Evolutionary conservation across 306 rosid genomes (phyloP), one percentile per base, ranked within the genome.

Genomic region (Quercus robur): DNA sequence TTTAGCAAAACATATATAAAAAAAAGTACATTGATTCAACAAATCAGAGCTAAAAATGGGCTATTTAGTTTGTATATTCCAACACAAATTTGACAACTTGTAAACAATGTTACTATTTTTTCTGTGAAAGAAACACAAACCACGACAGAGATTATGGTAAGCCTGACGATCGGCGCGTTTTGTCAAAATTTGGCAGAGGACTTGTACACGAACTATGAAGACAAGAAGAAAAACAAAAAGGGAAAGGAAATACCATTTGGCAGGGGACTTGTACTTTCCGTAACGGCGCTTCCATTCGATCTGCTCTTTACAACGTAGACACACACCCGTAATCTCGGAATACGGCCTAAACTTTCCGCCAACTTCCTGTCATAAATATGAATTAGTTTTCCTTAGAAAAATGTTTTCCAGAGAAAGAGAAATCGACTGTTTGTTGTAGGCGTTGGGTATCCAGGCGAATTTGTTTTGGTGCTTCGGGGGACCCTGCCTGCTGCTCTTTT

Each of bases 261-360:
- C 86, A 15, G 97, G 99, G 52, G 91, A 71, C 87, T 95, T 93
- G 88, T 93, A 95, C 75, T 93, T 95, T 4, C 97, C 98, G 46
- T 91, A 91, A 26, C 91, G 93, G 74, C 96, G 94, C 71, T 93
- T 93, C 94, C 96, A 93, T 19, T 95, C 99, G 44, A 95, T 90
- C 10, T 6, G 10, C 46, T 38, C 46, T 38, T 38, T 2, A 38
- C 46, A 38, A 38, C 11, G 3, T 38, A 82, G 92, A 75, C 98
- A 93, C 5, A 84, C 97, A 0, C 99, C 98, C 6, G 94, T 83
- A 33, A 93, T 81, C 20, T 31, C 49, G 0, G 25, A 66, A 21
- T 17, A 31, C 23, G 49, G 25, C 71, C 25, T 66, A 17, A 66
- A 15, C 71, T 30, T 64, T 64, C 46, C 46, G 5, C 70, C 46